These are phyloP conservation scores for Flaveria ramosissima DNA, from an alignment of 129 eudicot species.

Conservation along the genomic window DNA sequence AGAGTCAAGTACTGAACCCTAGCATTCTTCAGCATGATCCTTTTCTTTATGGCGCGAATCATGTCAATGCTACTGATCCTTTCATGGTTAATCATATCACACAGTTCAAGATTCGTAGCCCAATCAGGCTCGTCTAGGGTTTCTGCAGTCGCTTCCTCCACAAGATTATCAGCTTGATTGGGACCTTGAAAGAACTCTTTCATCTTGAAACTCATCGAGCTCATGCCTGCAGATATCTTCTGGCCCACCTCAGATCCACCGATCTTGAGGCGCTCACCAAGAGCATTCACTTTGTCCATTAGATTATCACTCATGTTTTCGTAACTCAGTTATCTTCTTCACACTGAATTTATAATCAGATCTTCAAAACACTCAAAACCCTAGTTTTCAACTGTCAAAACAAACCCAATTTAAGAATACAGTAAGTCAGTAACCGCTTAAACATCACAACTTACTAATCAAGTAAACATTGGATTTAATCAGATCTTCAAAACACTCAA, in stretches of 20 bases:
- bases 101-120: slow-evolving; percentile 83
- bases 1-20: slow-evolving; percentile 85
- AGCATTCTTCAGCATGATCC: slow-evolving; percentile 71
- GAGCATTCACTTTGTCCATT: slow-evolving; percentile 84
- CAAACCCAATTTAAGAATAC: not conserved
- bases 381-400: not conserved
- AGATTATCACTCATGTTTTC: slow-evolving; percentile 81
- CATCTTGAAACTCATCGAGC: slow-evolving; percentile 92
- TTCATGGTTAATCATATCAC: slow-evolving; percentile 87
- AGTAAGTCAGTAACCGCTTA: too few species aligned
- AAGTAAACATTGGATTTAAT: too few species aligned
- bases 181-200: slow-evolving; percentile 86
- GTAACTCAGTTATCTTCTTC: not conserved
- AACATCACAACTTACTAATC: too few species aligned
- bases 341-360: not conserved
- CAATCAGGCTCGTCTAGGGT: slow-evolving; percentile 86
- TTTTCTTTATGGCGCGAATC: slow-evolving; percentile 84
- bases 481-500: not conserved
- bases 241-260: slow-evolving; percentile 80
- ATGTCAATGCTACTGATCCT: slow-evolving; percentile 74
- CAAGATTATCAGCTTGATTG: slow-evolving; percentile 81
- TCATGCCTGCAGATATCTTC: slow-evolving; percentile 81
- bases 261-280: slow-evolving; percentile 75
- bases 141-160: slow-evolving; percentile 95
- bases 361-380: not conserved